Evolutionary conservation across 2,329 filamentous ascomycete genomes (phyloP), one percentile per base, ranked within the genome.

Genomic region (Erysiphe pisi): DNA sequence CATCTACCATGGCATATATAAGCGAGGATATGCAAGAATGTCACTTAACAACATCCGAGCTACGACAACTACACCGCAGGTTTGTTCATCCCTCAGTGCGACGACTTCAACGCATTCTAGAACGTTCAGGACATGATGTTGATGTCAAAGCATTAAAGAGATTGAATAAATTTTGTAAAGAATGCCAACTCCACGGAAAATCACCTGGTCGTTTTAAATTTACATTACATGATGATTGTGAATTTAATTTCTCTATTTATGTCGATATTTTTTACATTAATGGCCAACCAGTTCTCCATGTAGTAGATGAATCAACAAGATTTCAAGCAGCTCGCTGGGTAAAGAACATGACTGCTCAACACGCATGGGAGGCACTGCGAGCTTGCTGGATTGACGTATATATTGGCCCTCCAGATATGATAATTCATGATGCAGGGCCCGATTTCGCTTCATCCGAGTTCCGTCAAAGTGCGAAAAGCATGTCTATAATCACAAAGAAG

Each of bases 111-210:
- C 4, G 2, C 16, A 16, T 68, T n/a, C 61, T 68, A 16, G 52
- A 58, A n/a, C 52, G n/a, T 4, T 58, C 52, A 58, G 52, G 52
- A n/a, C 6, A 58, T 58, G 28, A 31, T 31, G 61, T 71, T 47
- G 61, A 76, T 8, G 61, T 12, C 31, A 36, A 74, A 61, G 49
- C 65, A 9, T 36, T 77, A 25, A 22, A 76, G 28, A 18, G 63
- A 20, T 36, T 78, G 12, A 77, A 52, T 9, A 77, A 77, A 45
- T 76, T 56, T 47, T 76, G 76, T 25, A 11, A 70, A 7, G 31
- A 78, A 4, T 78, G 76, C 18, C 71, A 78, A 58, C 70, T 49
- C 8, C 18, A 77, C 25, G 45, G 52, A 4, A 77, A 71, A 75
- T 76, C 74, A 4, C 73, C 61, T 31, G 45, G 76, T 7, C 14